Percentiles rank a stretch among this genome's conserved stretches.
phyloP scores from a whole-genome alignment of 176 grass and related monocot species.

The Themeda triandra region DNA sequence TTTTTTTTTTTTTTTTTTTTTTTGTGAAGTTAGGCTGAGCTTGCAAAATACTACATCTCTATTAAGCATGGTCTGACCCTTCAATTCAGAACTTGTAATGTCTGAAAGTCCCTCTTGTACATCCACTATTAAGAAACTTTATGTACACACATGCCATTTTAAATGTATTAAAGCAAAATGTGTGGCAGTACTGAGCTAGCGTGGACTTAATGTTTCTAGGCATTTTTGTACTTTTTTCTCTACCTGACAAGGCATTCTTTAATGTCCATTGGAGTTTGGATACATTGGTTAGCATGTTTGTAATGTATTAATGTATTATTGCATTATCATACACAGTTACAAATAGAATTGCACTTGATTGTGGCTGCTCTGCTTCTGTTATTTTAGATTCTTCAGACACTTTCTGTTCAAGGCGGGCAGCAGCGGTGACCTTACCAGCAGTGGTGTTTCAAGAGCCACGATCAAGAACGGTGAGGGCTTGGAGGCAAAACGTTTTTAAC shows the following conservation, averaged over 20 bases:
- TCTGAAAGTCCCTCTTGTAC: not conserved
- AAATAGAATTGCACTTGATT: conserved; percentile 5
- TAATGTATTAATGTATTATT: not conserved
- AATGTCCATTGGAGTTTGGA: not conserved
- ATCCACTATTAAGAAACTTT: not conserved
- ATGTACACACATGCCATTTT: not conserved
- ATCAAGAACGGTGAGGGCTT: conserved; percentile 71
- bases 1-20: no score
- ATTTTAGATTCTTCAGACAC: conserved; percentile 86
- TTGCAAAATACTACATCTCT: not conserved
- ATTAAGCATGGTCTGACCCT: not conserved
- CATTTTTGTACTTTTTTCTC: not conserved
- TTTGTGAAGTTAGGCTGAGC: no score
- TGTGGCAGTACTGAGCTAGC: not conserved
- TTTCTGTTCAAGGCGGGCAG: conserved; percentile 78
- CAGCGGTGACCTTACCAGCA: conserved; percentile 64
- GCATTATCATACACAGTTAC: not conserved
- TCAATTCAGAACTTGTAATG: not conserved
- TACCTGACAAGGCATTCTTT: conserved; percentile 15
- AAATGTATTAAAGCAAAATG: not conserved
- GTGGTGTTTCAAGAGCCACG: conserved; percentile 71
- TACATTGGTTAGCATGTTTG: not conserved
- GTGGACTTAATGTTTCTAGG: not conserved
- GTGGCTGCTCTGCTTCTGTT: conserved; percentile 21
- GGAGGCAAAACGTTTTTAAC: not conserved